Conservation (phyloP, 1,284 basidiomycete genomes). For the Ganoderma resinaceum region DNA sequence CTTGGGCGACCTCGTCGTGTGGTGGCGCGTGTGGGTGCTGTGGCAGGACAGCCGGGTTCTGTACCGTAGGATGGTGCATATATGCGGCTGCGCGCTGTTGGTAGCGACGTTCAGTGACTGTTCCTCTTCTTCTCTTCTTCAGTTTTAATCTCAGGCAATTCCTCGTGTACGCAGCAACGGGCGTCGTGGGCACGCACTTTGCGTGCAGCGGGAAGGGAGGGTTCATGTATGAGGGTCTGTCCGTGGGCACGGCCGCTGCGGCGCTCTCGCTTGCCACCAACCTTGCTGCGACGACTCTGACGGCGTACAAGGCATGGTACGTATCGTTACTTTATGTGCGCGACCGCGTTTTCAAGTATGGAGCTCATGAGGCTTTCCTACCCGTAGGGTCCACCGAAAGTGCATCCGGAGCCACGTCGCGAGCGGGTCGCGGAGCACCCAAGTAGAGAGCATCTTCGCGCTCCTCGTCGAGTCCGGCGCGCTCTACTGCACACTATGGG, state of each 20-base stretch:
- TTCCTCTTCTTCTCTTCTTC: background rate
- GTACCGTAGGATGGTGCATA: background rate
- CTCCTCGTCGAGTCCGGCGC: background rate
- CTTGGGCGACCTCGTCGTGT: background rate
- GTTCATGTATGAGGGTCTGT: background rate
- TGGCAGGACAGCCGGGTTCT: background rate
- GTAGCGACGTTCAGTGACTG: background rate
- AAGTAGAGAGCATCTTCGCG: background rate
- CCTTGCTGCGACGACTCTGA: background rate
- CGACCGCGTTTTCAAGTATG: too few relatives aligned
- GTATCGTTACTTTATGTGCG: background rate
- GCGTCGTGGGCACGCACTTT: background rate
- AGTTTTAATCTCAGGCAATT: background rate
- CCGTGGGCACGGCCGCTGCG: background rate
- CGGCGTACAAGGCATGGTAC: background rate
- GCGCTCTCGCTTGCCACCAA: background rate
- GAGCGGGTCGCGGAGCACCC: background rate
- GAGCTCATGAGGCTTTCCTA: background rate
- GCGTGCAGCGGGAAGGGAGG: background rate
- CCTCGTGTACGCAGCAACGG: background rate
- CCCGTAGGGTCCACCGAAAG: background rate
- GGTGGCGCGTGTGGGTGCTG: constrained; percentile 4
- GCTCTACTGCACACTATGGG: background rate
- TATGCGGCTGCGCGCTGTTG: background rate
- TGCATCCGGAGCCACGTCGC: background rate